Evolutionary conservation across 2,329 filamentous ascomycete genomes (phyloP).

Genomic region (Calonectria pseudoreteaudii): DNA sequence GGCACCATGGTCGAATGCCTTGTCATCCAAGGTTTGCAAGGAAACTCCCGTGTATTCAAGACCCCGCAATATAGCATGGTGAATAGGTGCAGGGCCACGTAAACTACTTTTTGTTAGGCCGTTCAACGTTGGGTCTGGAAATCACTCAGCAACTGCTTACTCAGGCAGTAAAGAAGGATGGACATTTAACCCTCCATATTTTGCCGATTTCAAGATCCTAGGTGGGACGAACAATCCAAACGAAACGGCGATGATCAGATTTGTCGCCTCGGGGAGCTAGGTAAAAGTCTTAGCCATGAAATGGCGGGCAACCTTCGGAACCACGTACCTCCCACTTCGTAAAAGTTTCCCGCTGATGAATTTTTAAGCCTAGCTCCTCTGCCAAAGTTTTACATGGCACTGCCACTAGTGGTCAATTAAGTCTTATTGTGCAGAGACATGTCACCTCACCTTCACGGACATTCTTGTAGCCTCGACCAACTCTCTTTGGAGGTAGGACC

Average conservation of each 20-base stretch:
- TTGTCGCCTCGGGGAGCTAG: slow-evolving; percentile 71
- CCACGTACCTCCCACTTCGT: slow-evolving; percentile 78
- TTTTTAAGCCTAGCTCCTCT: slow-evolving; percentile 69
- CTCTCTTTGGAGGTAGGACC: slow-evolving; percentile 81
- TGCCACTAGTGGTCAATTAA: slow-evolving; percentile 48
- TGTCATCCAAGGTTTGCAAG: slow-evolving; percentile 85
- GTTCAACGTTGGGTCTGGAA: background rate
- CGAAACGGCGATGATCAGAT: slow-evolving; percentile 91
- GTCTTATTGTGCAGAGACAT: background rate
- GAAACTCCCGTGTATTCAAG: slow-evolving; percentile 77
- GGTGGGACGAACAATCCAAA: slow-evolving; percentile 91
- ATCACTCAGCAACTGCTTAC: slow-evolving; percentile 55
- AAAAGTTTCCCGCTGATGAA: slow-evolving; percentile 86
- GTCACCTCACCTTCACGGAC: slow-evolving; percentile 70
- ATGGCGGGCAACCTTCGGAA: background rate
- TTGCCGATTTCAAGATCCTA: slow-evolving; percentile 75
- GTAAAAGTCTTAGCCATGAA: slow-evolving; percentile 12
- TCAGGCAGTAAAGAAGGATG: slow-evolving; percentile 93
- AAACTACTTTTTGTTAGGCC: slow-evolving; percentile 64
- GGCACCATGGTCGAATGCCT: slow-evolving; percentile 81
- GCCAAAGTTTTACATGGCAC: slow-evolving; percentile 81
- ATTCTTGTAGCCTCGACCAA: slow-evolving; percentile 78
- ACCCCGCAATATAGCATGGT: slow-evolving; percentile 80
- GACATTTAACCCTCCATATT: slow-evolving; percentile 91
- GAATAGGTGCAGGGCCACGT: slow-evolving; percentile 86